Percentiles rank a stretch among this genome's conserved stretches.
These are phyloP conservation scores for Bassia scoparia DNA, from an alignment of 148 eudicot species.

Conservation along the genomic window DNA sequence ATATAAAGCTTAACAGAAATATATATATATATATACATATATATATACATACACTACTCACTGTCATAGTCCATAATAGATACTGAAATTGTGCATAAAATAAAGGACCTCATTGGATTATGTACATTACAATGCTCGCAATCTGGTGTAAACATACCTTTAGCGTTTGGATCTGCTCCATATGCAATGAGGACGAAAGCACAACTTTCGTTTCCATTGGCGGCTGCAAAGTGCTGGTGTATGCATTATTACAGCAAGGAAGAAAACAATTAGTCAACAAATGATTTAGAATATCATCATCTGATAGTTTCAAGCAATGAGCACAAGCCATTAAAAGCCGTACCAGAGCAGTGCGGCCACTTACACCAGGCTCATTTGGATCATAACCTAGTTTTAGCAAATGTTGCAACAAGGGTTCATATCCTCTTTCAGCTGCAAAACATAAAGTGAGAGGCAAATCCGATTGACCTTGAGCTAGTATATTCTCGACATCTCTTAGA, in stretches of 20 bases:
- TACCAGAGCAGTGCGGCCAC: constrained; percentile 66
- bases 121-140: too few relatives aligned
- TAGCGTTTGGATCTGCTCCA: constrained; percentile 78
- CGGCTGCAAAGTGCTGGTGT: constrained; percentile 68
- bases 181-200: constrained; percentile 56
- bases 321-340: too few relatives aligned
- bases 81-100: background rate
- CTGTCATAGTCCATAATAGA: too few relatives aligned
- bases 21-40: too few relatives aligned
- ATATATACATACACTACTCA: too few relatives aligned
- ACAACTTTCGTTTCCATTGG: constrained; percentile 57
- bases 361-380: constrained; percentile 55
- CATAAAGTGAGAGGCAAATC: constrained; percentile 74
- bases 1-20: too few relatives aligned
- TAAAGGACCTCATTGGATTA: background rate
- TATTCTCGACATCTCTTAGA: constrained; percentile 49
- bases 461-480: constrained; percentile 62
- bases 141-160: constrained; percentile 39
- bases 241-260: constrained; percentile 1
- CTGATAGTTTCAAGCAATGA: too few relatives aligned
- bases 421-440: constrained; percentile 65
- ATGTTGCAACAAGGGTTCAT: constrained; percentile 56
- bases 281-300: background rate
- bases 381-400: constrained; percentile 57
- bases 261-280: too few relatives aligned